Base-by-base conservation (phyloP, 352 stramenopile species). In the Aphanomyces cochlioides region DNA sequence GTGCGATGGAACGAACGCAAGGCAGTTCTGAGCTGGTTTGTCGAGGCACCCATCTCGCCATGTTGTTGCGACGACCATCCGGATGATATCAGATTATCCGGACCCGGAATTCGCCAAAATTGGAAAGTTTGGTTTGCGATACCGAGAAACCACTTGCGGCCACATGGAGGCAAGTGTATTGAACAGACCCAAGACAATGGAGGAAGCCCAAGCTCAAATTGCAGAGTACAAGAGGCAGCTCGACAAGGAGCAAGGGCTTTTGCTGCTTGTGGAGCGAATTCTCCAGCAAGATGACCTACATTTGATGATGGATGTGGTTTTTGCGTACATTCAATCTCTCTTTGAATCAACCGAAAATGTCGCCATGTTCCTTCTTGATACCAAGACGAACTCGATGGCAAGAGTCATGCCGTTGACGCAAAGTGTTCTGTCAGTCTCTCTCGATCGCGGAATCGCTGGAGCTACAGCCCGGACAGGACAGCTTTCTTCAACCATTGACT, bases 331-430 rank as follows among this genome's bases (percentile, higher is more conserved):
- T 5, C 43, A 37, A 17, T n/a, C 36, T n/a, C 40, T 70, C 34
- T 47, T 70, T 41, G 7, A 19, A 19, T 6, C 13, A n/a, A 40
- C 17, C 54, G 15, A 45, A 7, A 6, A 19, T 10, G 38, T 40
- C 12, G 84, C 83, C 4, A 79, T 93, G 38, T 93, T 92, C 66
- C 69, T 95, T 34, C 76, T 93, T 13, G 87, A 95, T 56, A 77
- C 85, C 67, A 90, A 81, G 69, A 82, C 82, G 6, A 83, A 88
- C 56, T 83, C 77, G 41, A 90, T 93, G 79, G 90, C 85, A n/a
- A 83, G 84, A 17, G 84, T 95, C 53, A 79, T 77, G 34, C 79
- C 81, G 28, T 77, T 76, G 21, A 57, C 81, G 13, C 75, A 74
- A 19, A 84, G 81, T 0, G 72, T 88, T 19, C 88, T 83, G 12